Evolutionary conservation across 2,329 filamentous ascomycete species (phyloP), one percentile per base, ranked within the genome.

Genomic region (Aspergillus tubingensis): DNA sequence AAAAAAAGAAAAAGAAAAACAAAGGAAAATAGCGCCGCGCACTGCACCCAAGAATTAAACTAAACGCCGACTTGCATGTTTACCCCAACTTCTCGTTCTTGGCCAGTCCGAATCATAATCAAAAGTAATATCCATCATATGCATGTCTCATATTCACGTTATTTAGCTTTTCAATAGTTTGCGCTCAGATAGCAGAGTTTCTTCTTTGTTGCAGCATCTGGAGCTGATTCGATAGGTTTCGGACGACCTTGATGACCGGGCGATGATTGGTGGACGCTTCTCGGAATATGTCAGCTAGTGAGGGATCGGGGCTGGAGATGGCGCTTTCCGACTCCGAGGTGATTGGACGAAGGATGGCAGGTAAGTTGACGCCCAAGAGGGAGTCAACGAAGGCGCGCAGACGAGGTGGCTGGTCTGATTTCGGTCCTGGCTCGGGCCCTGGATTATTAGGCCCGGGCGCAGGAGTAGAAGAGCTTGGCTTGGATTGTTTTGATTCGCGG

Each of bases 191-290:
- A 44, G 19, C 41, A 23, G 10, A 17, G 21, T 11, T 56, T 43
- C 51, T 60, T 43, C 57, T 61, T n/a, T 52, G 56, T 43, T 70
- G 71, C 50, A 68, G 53, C 11, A 58, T 38, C 36, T 64, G 59
- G 41, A 75, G 54, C 25, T 67, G 67, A 17, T 62, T 61, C 49
- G 71, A 71, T 36, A 75, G 47, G 13, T 63, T 64, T 38, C 63
- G 59, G 27, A 73, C 69, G 51, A 68, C 60, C 49, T 69, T 63
- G 41, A 68, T 66, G 8, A 74, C 68, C 25, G 69, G 67, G 30
- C 64, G 70, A 61, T 75, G 72, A 39, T 70, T 66, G 19, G 60
- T 65, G 19, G 70, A 64, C 10, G 70, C 71, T 23, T 68, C 63
- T 15, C 65, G 66, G 32, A 74, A 64, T 13, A 66, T 58, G 19